Base-by-base conservation (phyloP, 2,329 filamentous ascomycete species). In the Paracoccidioides lutzii region DNA sequence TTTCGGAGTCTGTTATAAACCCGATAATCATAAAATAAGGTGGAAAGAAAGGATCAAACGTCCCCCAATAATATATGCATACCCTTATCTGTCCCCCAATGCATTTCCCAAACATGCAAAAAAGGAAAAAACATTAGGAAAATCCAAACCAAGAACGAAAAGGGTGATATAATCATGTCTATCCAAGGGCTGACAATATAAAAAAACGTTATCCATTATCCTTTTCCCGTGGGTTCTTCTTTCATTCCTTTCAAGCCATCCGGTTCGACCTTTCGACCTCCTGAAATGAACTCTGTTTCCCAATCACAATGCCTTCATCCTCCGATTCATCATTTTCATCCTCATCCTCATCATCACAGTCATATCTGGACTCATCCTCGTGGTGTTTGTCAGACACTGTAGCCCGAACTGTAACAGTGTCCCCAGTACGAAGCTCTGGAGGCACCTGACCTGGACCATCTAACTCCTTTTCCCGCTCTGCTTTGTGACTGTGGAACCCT, bases 301-400 rank as follows among this genome's bases (percentile, higher is more conserved):
- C 70, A 57, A 73, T 70, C 28, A 72, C 63, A 38, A 74, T 66
- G 3, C 64, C 70, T 64, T 74, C 71, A 38, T 74, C 71, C 60
- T 73, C 71, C 2, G 71, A 73, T 22, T 73, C 70, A 40, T 66
- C 65, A 38, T 67, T 65, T n/a, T 68, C 62, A 12, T 63, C 63
- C 32, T 66, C 70, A 38, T 72, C 66, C 59, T 73, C 71, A 53
- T 73, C 70, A 52, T 72, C 69, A 54, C 69, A 72, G 58, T 72
- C 71, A 56, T 72, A 72, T 45, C 64, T 64, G 38, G 63, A 65
- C 55, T 72, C 68, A 37, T 72, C 69, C 45, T 72, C 71, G 56
- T 73, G 66, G 3, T 46, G 10, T 9, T 63, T 60, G 7, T 64
- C 63, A 3, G 55, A 58, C 3, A 61, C 61, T 41, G 51, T 61